Conservation (phyloP, 2,329 filamentous ascomycete species). For the Cladosporium sp. region DNA sequence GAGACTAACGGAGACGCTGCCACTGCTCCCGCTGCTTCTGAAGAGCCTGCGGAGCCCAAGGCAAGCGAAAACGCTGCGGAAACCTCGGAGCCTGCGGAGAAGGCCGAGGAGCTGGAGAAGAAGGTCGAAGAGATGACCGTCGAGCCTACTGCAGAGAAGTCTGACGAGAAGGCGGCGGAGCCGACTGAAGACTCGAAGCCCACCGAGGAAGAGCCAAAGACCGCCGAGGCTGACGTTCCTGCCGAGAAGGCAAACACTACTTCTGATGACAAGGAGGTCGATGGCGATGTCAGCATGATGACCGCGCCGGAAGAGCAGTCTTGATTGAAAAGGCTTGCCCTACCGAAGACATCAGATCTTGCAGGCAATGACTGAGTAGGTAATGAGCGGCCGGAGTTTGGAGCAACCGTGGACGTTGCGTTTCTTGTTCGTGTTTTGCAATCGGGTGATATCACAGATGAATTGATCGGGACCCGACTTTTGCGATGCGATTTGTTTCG, state of each 20-base stretch:
- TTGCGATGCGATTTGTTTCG: conserved; percentile 6
- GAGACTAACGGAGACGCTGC: conserved; percentile 28
- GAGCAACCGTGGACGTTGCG: conserved; percentile 9
- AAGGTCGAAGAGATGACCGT: conserved; percentile 28
- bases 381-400: conserved; percentile 14
- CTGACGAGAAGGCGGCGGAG: conserved; percentile 28
- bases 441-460: background rate
- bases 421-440: conserved; percentile 13
- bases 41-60: conserved; percentile 38
- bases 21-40: conserved; percentile 28
- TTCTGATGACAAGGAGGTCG: conserved; percentile 21
- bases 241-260: conserved; percentile 16
- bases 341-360: conserved; percentile 1
- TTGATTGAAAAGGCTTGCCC: background rate
- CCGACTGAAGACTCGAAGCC: conserved; percentile 24
- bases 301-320: conserved; percentile 22
- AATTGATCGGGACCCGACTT: background rate
- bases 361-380: background rate
- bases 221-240: background rate
- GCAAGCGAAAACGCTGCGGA: conserved; percentile 37
- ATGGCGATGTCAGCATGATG: conserved; percentile 28
- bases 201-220: conserved; percentile 14
- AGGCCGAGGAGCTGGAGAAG: conserved; percentile 26
- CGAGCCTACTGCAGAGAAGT: conserved; percentile 26
- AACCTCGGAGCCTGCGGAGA: conserved; percentile 33